A percentile compares a stretch with the other conserved stretches of the same genome.
phyloP scores from a whole-genome alignment of 495 filamentous ascomycete species.

The Neurospora cerealis region DNA sequence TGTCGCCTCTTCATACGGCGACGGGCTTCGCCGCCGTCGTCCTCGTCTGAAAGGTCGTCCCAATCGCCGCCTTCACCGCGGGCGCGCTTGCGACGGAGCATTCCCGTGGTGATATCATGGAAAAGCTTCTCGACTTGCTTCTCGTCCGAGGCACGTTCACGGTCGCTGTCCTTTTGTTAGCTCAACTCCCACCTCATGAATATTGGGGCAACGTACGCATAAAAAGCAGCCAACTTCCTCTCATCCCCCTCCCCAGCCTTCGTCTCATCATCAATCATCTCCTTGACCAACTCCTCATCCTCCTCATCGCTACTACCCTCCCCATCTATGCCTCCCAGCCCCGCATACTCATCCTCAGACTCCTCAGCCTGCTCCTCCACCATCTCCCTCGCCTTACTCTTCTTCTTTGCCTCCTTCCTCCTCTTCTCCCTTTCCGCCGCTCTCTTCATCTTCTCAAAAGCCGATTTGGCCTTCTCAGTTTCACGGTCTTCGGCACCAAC shows the following conservation, averaged over 20 bases:
- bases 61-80: conserved; percentile 45
- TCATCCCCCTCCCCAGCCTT: conserved; percentile 66
- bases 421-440: conserved; percentile 48
- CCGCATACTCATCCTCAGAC: conserved; percentile 97
- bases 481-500: conserved; percentile 40
- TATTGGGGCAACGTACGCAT: conserved; percentile 56
- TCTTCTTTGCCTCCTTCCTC: conserved; percentile 48
- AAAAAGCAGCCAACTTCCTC: conserved; percentile 70
- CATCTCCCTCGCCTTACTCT: conserved; percentile 78
- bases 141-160: conserved; percentile 60
- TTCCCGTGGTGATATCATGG: conserved; percentile 82
- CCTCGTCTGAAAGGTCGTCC: conserved; percentile 76
- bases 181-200: not conserved
- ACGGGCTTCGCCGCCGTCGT: conserved; percentile 69
- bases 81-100: conserved; percentile 61
- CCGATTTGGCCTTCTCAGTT: conserved; percentile 13
- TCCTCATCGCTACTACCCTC: conserved; percentile 72
- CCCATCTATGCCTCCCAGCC: conserved; percentile 80
- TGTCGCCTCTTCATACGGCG: conserved; percentile 75
- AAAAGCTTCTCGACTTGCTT: conserved; percentile 82
- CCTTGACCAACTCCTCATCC: conserved; percentile 46
- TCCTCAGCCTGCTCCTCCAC: conserved; percentile 91
- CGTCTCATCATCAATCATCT: conserved; percentile 78
- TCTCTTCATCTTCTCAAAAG: conserved; percentile 71
- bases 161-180: conserved; percentile 41